phyloP scores from a whole-genome alignment of 805 yeast species.

The Crinitomyces ghanaensis region DNA sequence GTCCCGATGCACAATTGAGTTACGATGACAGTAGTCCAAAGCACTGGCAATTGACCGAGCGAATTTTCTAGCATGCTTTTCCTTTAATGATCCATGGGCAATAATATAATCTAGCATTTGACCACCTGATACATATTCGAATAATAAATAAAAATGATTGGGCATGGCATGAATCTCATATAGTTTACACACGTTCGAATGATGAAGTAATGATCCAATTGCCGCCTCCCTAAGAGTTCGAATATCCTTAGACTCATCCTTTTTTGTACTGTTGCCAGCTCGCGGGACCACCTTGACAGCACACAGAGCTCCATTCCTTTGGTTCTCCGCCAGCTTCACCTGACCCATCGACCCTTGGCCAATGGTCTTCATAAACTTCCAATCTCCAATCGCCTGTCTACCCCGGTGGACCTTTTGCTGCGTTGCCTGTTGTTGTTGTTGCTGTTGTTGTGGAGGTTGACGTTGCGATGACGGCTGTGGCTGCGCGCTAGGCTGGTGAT shows the following conservation, averaged over 20 bases:
- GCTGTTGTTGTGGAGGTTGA: not conserved
- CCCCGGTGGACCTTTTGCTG: conserved; percentile 27
- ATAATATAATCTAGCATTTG: conserved; percentile 96
- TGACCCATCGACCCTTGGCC: conserved; percentile 99
- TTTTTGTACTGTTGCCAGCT: conserved; percentile 57
- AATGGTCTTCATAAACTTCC: conserved; percentile 90
- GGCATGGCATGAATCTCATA: conserved; percentile 96
- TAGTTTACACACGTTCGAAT: conserved; percentile 82
- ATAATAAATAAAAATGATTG: conserved; percentile 90
- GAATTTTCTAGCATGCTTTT: conserved; percentile 86
- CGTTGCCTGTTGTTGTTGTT: too few species aligned
- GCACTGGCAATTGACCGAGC: conserved; percentile 94
- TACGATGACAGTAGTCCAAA: conserved; percentile 82
- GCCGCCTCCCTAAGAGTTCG: conserved; percentile 95
- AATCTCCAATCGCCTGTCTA: conserved; percentile 85
- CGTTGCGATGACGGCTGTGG: not conserved
- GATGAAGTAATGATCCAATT: conserved; percentile 76
- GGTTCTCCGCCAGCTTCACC: conserved; percentile 86
- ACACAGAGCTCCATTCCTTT: conserved; percentile 56
- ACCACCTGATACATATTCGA: conserved; percentile 95
- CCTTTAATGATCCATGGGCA: conserved; percentile 89
- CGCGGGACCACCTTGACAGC: conserved; percentile 90
- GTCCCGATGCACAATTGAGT: conserved; percentile 94
- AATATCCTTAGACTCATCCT: conserved; percentile 78
- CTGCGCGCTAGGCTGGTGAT: too few species aligned